Percentiles rank a stretch among this genome's conserved stretches.
Evolutionary conservation across 176 grass and related monocot species (phyloP).

Genomic region (Pharus latifolius): DNA sequence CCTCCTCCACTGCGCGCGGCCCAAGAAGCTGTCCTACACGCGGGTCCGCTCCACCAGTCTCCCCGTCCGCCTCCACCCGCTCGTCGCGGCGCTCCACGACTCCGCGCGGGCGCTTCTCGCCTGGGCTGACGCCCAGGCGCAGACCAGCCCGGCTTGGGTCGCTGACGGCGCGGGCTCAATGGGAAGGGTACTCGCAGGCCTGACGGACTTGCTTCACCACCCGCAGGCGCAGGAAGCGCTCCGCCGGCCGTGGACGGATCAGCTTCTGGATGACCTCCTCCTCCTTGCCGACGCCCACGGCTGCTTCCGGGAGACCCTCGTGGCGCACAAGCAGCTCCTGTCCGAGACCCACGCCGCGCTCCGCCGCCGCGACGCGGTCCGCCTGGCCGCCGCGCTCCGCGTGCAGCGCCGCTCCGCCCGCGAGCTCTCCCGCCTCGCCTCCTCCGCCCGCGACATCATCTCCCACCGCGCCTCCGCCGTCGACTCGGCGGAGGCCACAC

Average conservation of each 20-base stretch:
- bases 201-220: conserved; percentile 41
- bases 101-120: conserved; percentile 21
- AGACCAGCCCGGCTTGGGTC: conserved; percentile 22
- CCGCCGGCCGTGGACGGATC: conserved; percentile 34
- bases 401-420: conserved; percentile 36
- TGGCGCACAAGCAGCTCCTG: conserved; percentile 28
- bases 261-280: conserved; percentile 54
- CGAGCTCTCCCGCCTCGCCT: conserved; percentile 21
- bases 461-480: conserved; percentile 10
- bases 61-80: conserved; percentile 51
- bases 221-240: conserved; percentile 51
- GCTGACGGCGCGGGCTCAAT: conserved; percentile 15
- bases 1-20: conserved; percentile 39
- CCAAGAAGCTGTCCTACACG: conserved; percentile 45
- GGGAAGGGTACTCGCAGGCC: neutral
- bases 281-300: conserved; percentile 40
- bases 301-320: conserved; percentile 36
- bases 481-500: conserved; percentile 28
- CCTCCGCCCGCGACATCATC: conserved; percentile 31
- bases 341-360: conserved; percentile 40
- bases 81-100: conserved; percentile 42
- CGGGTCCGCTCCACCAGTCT: conserved; percentile 42
- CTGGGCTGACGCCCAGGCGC: conserved; percentile 23
- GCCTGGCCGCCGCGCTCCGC: conserved; percentile 32
- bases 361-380: conserved; percentile 25